Evolutionary conservation across 1,284 basidiomycete species (phyloP), one percentile per base, ranked within the genome.

Genomic region (Leucoagaricus sp.): DNA sequence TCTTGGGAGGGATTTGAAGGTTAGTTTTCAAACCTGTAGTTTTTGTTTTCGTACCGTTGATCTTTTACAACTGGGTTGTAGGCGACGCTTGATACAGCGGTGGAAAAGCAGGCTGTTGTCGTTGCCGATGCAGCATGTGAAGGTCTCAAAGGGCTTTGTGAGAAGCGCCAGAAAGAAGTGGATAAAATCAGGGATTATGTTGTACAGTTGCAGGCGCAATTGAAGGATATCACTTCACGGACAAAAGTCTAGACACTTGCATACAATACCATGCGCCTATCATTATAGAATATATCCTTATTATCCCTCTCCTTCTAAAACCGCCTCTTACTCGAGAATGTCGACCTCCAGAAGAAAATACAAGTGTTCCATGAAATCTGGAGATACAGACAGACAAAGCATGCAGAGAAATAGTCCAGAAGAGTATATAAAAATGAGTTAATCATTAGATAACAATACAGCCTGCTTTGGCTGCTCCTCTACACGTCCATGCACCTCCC

Each of bases 1-100:
- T 8, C 72, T 93, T 49, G 81, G 83, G 60, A 79, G 88, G 48
- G 93, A 95, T 73, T 69, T 94, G 15, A 76, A 81, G 74, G 91
- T 89, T n/a, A 64, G 48, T 79, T 70, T 19, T 36, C 17, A 15
- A 38, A 31, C 15, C 7, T 44, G 44, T 46, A 29, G 61, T 25
- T 44, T 9, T 40, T 19, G 8, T 13, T 25, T 34, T 1, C 38
- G 21, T 19, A 47, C 29, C 44, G 38, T 19, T 58, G 7, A 56
- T 5, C 15, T 12, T 23, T 21, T 4, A 23, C 23, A n/a, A n/a
- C n/a, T n/a, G n/a, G n/a, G n/a, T 21, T 7, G 6, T 53, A 88
- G 87, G 65, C 60, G 10, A 76, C 75, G 0, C 60, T 89, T 19
- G 71, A 78, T 19, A 65, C 66, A n/a, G 74, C 75, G 1, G 73